Evolutionary conservation across 139 green algal genomes (phyloP), one percentile per base, ranked within the genome.

Genomic region (Chlamydomonas applanata): DNA sequence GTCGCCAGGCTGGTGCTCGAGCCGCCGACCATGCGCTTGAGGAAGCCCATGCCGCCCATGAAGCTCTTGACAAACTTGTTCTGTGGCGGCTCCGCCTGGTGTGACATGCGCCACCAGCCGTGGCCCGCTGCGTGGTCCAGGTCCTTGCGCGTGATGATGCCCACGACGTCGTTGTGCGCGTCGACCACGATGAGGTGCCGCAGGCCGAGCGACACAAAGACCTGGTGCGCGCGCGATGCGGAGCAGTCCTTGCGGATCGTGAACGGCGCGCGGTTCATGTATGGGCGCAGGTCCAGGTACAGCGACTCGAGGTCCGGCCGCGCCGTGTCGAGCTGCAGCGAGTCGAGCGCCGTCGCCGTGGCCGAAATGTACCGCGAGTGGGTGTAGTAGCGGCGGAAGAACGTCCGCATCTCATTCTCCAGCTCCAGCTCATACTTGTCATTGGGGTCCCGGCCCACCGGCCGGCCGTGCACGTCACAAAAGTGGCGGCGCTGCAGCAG

Each of bases 111-210:
- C 84, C 84, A 89, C 84, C 84, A 89, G 54, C 84, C 84, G 40
- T 89, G 84, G 16, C 83, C 83, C 7, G 80, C 71, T 25, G 71
- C 36, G 14, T 70, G 57, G 57, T 60, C 36, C 46, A 98, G 82
- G 75, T 98, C 94, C 83, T 97, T 97, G 54, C 94, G 85, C 13
- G 94, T 98, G 82, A 97, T 95, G 69, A 98, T 93, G 73, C 94
- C 94, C 52, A 91, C 62, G 52, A 97, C 85, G 57, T 79, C 73
- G 71, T 91, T 88, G 24, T 81, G 76, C 3, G 61, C 74, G 57
- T 97, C 89, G 45, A 95, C 85, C 24, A 98, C 94, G n/a, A 83
- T 84, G 74, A 99, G 85, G 78, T 99, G 95, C 2, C 95, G 89
- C 80, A 98, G 87, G 0, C 89, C 92, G 62, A 99, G 85, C 19